These are phyloP conservation scores for Ophiocytium majus DNA, from an alignment of 352 stramenopile species.

Conservation along the genomic window DNA sequence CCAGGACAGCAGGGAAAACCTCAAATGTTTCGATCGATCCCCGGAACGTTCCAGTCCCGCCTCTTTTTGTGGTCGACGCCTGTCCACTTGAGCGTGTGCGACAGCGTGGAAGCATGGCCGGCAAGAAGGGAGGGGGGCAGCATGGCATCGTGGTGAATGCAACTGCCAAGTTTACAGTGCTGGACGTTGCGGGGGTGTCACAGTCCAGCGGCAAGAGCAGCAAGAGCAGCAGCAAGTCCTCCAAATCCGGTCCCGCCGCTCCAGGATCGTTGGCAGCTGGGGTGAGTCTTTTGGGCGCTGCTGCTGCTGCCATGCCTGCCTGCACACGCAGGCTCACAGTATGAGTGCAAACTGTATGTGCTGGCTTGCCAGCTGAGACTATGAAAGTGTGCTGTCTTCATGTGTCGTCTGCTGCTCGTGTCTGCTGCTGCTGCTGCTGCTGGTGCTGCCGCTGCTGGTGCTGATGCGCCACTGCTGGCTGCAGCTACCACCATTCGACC, in stretches of 20 bases:
- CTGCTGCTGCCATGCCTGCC: neutral
- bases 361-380: too few relatives aligned
- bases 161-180: conserved; percentile 56
- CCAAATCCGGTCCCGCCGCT: neutral
- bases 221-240: conserved; percentile 35
- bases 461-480: neutral
- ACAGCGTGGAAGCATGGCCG: too few relatives aligned
- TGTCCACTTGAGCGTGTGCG: too few relatives aligned
- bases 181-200: conserved; percentile 44
- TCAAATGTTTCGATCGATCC: too few relatives aligned
- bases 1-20: too few relatives aligned
- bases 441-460: too few relatives aligned
- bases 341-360: too few relatives aligned
- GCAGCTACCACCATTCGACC: conserved; percentile 29
- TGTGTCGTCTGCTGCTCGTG: too few relatives aligned
- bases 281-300: neutral
- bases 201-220: neutral
- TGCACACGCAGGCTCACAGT: neutral
- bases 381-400: too few relatives aligned
- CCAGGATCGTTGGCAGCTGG: neutral
- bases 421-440: too few relatives aligned
- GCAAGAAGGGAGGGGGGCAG: neutral
- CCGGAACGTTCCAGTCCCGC: too few relatives aligned
- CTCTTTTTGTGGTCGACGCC: too few relatives aligned
- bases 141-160: conserved; percentile 49